Evolutionary conservation across 2,329 filamentous ascomycete genomes (phyloP).

Genomic region (Pseudogymnoascus verrucosus): DNA sequence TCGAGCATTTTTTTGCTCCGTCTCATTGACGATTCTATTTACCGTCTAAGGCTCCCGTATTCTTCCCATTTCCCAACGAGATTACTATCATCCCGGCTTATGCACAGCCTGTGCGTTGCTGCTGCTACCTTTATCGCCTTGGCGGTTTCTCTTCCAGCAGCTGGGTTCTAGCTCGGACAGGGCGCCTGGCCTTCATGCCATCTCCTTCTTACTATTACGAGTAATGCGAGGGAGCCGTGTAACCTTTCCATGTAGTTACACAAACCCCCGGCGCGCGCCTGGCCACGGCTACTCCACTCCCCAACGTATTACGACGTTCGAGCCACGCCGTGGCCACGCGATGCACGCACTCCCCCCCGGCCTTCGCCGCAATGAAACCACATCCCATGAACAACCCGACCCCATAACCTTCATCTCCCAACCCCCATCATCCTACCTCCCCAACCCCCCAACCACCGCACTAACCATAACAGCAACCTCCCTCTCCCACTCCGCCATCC

Average conservation of each 20-base stretch:
- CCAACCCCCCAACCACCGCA: constrained; percentile 51
- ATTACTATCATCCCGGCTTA: background rate
- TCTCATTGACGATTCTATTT: background rate
- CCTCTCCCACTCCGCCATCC: constrained; percentile 64
- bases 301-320: background rate
- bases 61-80: background rate
- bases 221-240: background rate
- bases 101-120: background rate
- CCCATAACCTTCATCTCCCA: background rate
- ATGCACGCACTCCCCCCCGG: background rate
- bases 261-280: background rate
- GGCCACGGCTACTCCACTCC: background rate
- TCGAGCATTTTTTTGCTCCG: background rate
- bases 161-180: background rate
- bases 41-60: background rate
- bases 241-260: background rate
- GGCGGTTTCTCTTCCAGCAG: background rate
- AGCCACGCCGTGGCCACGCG: background rate
- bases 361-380: background rate
- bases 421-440: constrained; percentile 13
- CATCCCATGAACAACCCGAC: background rate
- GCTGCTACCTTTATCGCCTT: background rate
- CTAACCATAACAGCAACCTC: constrained; percentile 94
- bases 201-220: background rate
- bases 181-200: background rate